Percentiles rank a stretch among this genome's conserved stretches.
These are phyloP conservation scores for Platanus orientalis DNA, from an alignment of 164 flowering plant genomes.

Conservation along the genomic window DNA sequence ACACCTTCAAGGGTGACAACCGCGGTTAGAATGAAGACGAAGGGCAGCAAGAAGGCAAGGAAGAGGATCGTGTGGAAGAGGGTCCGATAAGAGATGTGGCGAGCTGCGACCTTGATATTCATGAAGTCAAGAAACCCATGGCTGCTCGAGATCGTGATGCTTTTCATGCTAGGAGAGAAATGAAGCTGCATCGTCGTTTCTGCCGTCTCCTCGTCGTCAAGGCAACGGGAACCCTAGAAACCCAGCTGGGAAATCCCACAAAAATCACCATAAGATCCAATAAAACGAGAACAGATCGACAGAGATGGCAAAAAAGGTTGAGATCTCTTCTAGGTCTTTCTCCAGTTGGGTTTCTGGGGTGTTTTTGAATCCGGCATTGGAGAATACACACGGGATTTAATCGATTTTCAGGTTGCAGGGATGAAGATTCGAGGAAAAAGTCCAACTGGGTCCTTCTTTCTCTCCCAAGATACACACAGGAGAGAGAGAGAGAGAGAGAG, in stretches of 20 bases:
- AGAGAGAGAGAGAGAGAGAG: neutral
- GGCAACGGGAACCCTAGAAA: constrained; percentile 7
- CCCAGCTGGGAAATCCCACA: constrained; percentile 6
- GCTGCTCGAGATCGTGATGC: constrained; percentile 87
- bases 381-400: neutral
- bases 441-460: constrained; percentile 1
- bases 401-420: neutral
- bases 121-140: constrained; percentile 82
- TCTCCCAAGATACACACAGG: neutral
- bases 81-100: constrained; percentile 85
- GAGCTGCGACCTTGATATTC: constrained; percentile 99
- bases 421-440: neutral
- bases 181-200: constrained; percentile 92
- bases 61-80: constrained; percentile 85
- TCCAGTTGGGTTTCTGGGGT: constrained; percentile 4
- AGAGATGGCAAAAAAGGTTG: neutral
- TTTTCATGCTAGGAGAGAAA: constrained; percentile 99
- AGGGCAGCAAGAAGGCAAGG: constrained; percentile 86
- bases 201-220: constrained; percentile 23
- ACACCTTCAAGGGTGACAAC: constrained; percentile 97
- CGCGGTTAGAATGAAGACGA: constrained; percentile 96
- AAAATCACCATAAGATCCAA: constrained; percentile 21
- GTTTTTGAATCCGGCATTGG: constrained; percentile 12
- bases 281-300: constrained; percentile 1
- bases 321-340: constrained; percentile 9